Evolutionary conservation across 306 rosid species (phyloP), one percentile per base, ranked within the genome.

Genomic region (Cicer bijugum): DNA sequence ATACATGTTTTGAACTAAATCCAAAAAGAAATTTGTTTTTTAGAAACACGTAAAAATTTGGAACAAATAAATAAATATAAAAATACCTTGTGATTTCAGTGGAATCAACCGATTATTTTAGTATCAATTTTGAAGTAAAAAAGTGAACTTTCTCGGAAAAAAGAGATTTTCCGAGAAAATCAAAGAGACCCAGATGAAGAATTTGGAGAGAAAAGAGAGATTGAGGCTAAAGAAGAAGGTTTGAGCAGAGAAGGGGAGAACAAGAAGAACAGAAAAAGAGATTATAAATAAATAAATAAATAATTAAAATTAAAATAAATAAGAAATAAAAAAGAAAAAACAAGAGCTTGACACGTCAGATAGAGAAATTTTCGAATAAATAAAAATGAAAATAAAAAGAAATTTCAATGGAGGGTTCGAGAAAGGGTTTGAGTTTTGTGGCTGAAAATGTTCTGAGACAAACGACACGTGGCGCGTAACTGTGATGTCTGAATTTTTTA

Each of bases 371-470:
- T 80, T 8, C 0, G 9, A 11, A 44, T 0, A 17, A 37, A 42
- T 56, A 17, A 43, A 44, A 60, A 16, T 28, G 10, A 61, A 53
- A 75, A 37, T 28, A 1, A 44, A 59, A 75, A 9, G 5, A 46
- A 46, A 53, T 51, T 46, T 75, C 28, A 62, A 19, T 19, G 28
- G 92, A 88, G 81, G 67, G 75, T 72, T 85, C 96, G 74, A 79
- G 93, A 90, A 90, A 72, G 37, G 12, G 5, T 60, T 28, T 51
- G 67, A 73, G 84, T 60, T 84, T 86, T 91, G 97, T 88, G 97
- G 93, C 92, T 85, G 85, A 87, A 78, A 80, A 84, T 68, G 82
- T 50, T 60, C 67, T 17, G 51, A 77, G 53, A 4, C 72, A 69
- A 11, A 6, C 3, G 78, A 84, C 93, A 88, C 93, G 85, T 85